Evolutionary conservation across 768 basidiomycete species (phyloP).

Genomic region (Mycena rosella): DNA sequence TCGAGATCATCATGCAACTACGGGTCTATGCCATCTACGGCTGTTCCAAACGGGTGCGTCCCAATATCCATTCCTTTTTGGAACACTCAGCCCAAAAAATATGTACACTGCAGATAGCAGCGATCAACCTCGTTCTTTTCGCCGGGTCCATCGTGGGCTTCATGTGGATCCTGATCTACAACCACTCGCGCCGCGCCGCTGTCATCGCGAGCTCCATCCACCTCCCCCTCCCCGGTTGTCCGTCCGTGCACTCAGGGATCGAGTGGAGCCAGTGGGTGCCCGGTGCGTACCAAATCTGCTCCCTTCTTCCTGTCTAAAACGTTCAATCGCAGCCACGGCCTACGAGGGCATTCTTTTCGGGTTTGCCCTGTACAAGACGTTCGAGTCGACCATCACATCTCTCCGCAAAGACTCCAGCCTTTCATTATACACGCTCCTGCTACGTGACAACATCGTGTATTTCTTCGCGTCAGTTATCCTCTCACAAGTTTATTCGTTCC

Average conservation of each 20-base stretch:
- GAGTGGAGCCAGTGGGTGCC: slow-evolving; percentile 63
- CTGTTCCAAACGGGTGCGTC: slow-evolving; percentile 54
- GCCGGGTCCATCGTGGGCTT: slow-evolving; percentile 55
- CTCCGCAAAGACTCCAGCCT: slow-evolving; percentile 42
- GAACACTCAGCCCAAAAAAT: no score
- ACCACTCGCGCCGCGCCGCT: slow-evolving; percentile 49
- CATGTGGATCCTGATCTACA: slow-evolving; percentile 55
- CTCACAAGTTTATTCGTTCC: no score
- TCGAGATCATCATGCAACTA: slow-evolving; percentile 64
- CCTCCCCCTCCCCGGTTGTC: slow-evolving; percentile 57
- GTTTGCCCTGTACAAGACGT: slow-evolving; percentile 54
- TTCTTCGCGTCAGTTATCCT: slow-evolving; percentile 52
- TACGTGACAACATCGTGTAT: slow-evolving; percentile 61
- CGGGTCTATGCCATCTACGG: slow-evolving; percentile 58
- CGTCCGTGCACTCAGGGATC: slow-evolving; percentile 54
- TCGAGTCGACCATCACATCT: slow-evolving; percentile 41
- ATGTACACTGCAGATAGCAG: slow-evolving; percentile 46
- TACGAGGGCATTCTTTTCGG: slow-evolving; percentile 59
- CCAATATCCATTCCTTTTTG: not conserved
- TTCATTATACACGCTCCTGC: slow-evolving; percentile 50
- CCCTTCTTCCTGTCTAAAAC: no score
- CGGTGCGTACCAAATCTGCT: slow-evolving; percentile 41
- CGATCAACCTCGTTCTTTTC: slow-evolving; percentile 56
- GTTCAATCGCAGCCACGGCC: slow-evolving; percentile 26
- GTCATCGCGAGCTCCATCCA: slow-evolving; percentile 52